phyloP scores from a whole-genome alignment of 768 basidiomycete species.

The Pisolithus orientalis region DNA sequence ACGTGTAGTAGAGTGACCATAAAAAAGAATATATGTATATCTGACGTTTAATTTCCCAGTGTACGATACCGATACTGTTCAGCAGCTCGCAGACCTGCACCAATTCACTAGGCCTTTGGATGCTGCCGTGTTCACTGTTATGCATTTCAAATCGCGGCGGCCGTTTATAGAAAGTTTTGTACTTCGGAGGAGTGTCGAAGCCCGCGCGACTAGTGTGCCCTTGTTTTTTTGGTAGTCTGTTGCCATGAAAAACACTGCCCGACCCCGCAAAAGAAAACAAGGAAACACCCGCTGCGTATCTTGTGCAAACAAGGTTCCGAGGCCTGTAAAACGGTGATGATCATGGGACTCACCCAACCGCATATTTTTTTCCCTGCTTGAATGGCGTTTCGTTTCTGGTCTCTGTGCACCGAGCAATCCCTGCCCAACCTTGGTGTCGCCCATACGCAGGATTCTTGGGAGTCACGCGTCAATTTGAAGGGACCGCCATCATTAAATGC shows the following conservation, averaged over 20 bases:
- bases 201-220: background rate
- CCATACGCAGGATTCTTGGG: slow-evolving; percentile 18
- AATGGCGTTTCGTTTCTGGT: slow-evolving; percentile 22
- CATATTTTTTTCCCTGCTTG: background rate
- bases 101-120: background rate
- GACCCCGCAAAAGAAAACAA: slow-evolving; percentile 17
- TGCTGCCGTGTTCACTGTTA: background rate
- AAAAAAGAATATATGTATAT: too few species aligned
- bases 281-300: background rate
- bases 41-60: too few species aligned
- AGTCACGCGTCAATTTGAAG: slow-evolving; percentile 16
- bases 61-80: too few species aligned
- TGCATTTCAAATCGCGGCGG: background rate
- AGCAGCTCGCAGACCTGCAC: too few species aligned
- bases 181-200: slow-evolving; percentile 9
- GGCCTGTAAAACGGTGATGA: slow-evolving; percentile 15
- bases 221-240: slow-evolving; percentile 18
- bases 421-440: slow-evolving; percentile 9
- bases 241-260: slow-evolving; percentile 14
- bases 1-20: too few species aligned
- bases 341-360: background rate
- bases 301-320: slow-evolving; percentile 12
- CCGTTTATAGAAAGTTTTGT: slow-evolving; percentile 21
- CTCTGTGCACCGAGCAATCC: slow-evolving; percentile 12
- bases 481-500: slow-evolving; percentile 23